phyloP scores from a whole-genome alignment of 345 rosid genomes.

The Eucalyptus microcorys region DNA sequence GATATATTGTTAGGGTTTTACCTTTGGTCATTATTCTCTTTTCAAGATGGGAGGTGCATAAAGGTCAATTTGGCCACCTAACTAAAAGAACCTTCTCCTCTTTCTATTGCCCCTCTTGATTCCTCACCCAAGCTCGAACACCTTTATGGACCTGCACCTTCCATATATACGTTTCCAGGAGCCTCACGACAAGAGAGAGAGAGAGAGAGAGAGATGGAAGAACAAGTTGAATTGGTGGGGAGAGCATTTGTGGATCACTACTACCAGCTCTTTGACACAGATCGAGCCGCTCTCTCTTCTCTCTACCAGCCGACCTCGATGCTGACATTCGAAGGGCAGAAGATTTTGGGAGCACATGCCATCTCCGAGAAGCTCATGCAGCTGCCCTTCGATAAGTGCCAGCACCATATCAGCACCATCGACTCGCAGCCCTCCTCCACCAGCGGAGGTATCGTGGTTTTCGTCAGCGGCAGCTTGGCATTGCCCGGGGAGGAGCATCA shows the following conservation, averaged over 20 bases:
- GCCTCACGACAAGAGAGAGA: background rate
- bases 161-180: background rate
- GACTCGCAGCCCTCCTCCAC: slow-evolving; percentile 65
- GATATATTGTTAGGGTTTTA: background rate
- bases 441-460: slow-evolving; percentile 33
- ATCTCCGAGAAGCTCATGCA: slow-evolving; percentile 48
- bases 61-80: background rate
- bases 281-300: slow-evolving; percentile 30
- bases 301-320: slow-evolving; percentile 61
- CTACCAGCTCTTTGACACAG: slow-evolving; percentile 58
- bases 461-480: slow-evolving; percentile 73
- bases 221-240: slow-evolving; percentile 50
- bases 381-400: slow-evolving; percentile 66
- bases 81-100: background rate
- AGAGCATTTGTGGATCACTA: slow-evolving; percentile 73
- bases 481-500: slow-evolving; percentile 60
- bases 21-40: background rate
- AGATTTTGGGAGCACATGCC: slow-evolving; percentile 33
- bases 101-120: background rate
- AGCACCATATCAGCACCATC: slow-evolving; percentile 51
- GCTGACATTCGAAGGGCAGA: slow-evolving; percentile 81
- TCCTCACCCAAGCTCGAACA: background rate
- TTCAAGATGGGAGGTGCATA: background rate
- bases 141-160: background rate
- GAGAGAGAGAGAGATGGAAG: slow-evolving; percentile 12